phyloP scores from a whole-genome alignment of 2,329 filamentous ascomycete genomes.

The Scytalidium lignicola region DNA sequence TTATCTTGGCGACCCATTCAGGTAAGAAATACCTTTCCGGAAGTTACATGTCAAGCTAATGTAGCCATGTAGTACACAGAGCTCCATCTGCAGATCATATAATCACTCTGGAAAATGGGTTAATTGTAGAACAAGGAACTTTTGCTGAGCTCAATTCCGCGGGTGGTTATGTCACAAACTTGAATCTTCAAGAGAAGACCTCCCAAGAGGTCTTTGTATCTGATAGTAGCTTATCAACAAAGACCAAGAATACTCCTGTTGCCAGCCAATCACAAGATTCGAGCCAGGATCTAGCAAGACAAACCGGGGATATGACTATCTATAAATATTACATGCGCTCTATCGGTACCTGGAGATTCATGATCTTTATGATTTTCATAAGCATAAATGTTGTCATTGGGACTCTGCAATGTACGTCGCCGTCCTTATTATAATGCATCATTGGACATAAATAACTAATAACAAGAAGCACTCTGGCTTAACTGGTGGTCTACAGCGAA shows the following conservation, averaged over 20 bases:
- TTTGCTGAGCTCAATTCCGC: not conserved
- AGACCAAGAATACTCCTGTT: too few relatives aligned
- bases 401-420: conserved; percentile 3
- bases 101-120: conserved; percentile 7
- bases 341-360: conserved; percentile 2
- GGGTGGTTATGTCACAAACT: not conserved
- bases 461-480: conserved; percentile 1
- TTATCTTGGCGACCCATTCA: conserved; percentile 28
- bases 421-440: too few relatives aligned
- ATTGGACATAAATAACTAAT: too few relatives aligned
- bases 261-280: not conserved
- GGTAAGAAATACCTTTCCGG: not conserved
- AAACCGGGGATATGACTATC: conserved; percentile 15
- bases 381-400: conserved; percentile 15
- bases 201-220: too few relatives aligned
- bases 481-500: conserved; percentile 2
- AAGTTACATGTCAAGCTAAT: not conserved
- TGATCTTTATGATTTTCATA: not conserved
- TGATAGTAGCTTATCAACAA: too few relatives aligned
- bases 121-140: conserved; percentile 5
- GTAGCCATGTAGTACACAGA: not conserved
- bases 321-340: conserved; percentile 15
- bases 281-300: conserved; percentile 12
- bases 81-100: conserved; percentile 20
- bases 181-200: too few relatives aligned